A percentile compares a stretch with the other conserved stretches of the same genome.
Evolutionary conservation across 495 filamentous ascomycete species (phyloP).

Genomic region (Xylaria venustula): DNA sequence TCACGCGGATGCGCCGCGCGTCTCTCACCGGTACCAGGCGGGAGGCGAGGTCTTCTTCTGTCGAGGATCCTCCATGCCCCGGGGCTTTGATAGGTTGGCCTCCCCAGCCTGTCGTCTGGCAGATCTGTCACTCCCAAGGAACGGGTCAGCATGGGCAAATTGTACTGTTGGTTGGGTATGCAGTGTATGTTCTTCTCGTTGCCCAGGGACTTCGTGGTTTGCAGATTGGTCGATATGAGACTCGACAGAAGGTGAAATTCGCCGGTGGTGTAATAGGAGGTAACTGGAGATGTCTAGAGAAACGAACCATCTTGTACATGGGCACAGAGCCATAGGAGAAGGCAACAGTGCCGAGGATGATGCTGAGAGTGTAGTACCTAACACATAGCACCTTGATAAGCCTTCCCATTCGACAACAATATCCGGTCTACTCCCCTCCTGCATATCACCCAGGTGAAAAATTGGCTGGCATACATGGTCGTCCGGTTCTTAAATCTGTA

Average conservation of each 20-base stretch:
- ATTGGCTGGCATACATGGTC: constrained; percentile 51
- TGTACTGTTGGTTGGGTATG: not conserved
- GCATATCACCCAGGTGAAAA: not conserved
- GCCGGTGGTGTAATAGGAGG: not conserved
- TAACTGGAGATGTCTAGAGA: no score
- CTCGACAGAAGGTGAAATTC: not conserved
- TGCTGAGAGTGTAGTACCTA: constrained; percentile 80
- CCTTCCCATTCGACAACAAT: not conserved
- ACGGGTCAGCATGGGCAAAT: not conserved
- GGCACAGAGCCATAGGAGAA: constrained; percentile 95
- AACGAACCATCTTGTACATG: constrained; percentile 88
- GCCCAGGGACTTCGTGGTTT: no score
- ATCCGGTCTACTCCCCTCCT: not conserved
- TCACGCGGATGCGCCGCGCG: constrained; percentile 86
- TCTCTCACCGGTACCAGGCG: constrained; percentile 77
- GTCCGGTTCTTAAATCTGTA: constrained; percentile 60
- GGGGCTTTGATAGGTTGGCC: constrained; percentile 85
- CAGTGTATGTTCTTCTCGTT: no score
- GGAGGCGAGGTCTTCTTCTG: constrained; percentile 62
- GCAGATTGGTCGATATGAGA: not conserved
- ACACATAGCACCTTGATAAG: constrained; percentile 5
- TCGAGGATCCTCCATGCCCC: constrained; percentile 54
- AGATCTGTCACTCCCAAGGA: constrained; percentile 62
- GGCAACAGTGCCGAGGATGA: constrained; percentile 86
- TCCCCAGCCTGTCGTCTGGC: constrained; percentile 93